Percentiles rank a stretch among this genome's conserved stretches.
phyloP scores from a whole-genome alignment of 306 rosid genomes.

The Ormosia emarginata region DNA sequence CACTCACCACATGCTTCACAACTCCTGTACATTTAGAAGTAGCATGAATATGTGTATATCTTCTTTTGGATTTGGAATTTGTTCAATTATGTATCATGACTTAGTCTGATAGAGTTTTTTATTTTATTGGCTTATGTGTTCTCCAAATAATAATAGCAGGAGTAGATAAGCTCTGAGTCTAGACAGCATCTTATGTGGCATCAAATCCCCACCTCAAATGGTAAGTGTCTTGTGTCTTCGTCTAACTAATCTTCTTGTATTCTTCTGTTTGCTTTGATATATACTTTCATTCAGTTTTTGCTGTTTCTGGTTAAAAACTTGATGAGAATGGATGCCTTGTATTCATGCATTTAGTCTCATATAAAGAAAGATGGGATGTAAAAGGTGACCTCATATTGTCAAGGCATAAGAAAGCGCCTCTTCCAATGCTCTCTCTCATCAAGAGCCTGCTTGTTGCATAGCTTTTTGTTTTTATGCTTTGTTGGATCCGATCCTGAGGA shows the following conservation, averaged over 20 bases:
- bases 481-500: slow-evolving; percentile 20
- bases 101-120: not conserved
- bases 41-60: not conserved
- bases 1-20: slow-evolving; percentile 53
- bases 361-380: slow-evolving; percentile 10
- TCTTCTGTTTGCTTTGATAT: slow-evolving; percentile 17
- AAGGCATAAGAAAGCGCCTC: slow-evolving; percentile 11
- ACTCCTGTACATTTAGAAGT: slow-evolving; percentile 42
- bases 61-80: not conserved
- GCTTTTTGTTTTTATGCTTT: slow-evolving; percentile 26
- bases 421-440: slow-evolving; percentile 37
- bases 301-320: slow-evolving; percentile 15
- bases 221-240: slow-evolving; percentile 23
- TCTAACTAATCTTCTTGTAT: not conserved
- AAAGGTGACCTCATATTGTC: slow-evolving; percentile 28
- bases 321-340: slow-evolving; percentile 18
- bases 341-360: slow-evolving; percentile 19
- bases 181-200: not conserved
- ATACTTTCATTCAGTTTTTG: not conserved
- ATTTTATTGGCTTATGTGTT: not conserved
- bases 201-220: slow-evolving; percentile 2
- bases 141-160: not conserved
- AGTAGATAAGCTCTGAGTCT: not conserved
- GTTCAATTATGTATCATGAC: slow-evolving; percentile 15
- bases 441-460: slow-evolving; percentile 21